These are phyloP conservation scores for Lachancea fermentati DNA, from an alignment of 805 yeast species.

Conservation along the genomic window DNA sequence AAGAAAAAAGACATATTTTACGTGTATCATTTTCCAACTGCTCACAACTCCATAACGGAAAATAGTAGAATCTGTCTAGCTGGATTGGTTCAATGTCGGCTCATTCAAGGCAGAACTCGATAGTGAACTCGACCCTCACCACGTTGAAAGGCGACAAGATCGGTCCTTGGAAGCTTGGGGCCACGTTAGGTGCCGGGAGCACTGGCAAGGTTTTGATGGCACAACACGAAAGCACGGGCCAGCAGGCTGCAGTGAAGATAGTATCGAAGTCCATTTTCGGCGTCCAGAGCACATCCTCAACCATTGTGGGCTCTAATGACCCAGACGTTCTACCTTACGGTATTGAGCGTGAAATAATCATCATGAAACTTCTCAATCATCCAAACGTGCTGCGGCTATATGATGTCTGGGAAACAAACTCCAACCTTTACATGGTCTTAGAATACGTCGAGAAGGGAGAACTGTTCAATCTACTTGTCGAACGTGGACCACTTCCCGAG, in stretches of 20 bases:
- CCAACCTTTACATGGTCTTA: constrained; percentile 75
- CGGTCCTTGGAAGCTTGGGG: constrained; percentile 96
- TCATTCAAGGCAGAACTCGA: constrained; percentile 9
- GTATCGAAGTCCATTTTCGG: constrained; percentile 79
- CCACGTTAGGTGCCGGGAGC: constrained; percentile 94
- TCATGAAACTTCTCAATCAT: constrained; percentile 75
- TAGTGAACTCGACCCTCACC: constrained; percentile 10
- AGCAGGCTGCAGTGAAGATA: constrained; percentile 93
- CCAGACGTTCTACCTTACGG: constrained; percentile 68
- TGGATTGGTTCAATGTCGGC: constrained; percentile 5
- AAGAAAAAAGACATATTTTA: background rate
- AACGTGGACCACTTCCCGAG: constrained; percentile 83
- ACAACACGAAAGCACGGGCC: constrained; percentile 74
- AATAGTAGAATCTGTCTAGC: background rate
- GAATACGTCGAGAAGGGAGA: constrained; percentile 99
- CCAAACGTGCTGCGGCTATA: constrained; percentile 72
- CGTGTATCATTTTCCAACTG: background rate
- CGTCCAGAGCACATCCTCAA: constrained; percentile 24
- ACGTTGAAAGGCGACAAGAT: constrained; percentile 40
- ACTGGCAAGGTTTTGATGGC: constrained; percentile 94
- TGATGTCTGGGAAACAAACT: constrained; percentile 85
- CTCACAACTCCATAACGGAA: background rate
- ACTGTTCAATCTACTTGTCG: constrained; percentile 84
- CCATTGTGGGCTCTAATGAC: constrained; percentile 40
- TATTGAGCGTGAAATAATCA: constrained; percentile 80